Evolutionary conservation across 306 rosid genomes (phyloP).

Genomic region (Cicer arietinum): DNA sequence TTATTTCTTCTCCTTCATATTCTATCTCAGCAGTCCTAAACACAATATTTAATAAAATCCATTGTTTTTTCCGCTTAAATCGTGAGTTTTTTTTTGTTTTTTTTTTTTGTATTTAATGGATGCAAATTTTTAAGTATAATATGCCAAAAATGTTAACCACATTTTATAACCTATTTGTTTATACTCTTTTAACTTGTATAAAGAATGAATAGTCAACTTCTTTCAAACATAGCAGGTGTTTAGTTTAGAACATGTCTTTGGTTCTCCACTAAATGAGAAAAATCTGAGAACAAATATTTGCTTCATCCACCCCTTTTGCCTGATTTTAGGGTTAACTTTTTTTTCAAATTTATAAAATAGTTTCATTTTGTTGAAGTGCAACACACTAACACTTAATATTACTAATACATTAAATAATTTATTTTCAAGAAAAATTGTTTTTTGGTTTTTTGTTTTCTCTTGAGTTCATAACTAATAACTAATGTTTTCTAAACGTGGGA

Average conservation of each 20-base stretch:
- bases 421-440: neutral
- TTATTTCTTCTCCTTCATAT: no score
- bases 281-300: neutral
- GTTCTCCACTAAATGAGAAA: neutral
- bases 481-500: neutral
- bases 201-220: neutral
- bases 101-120: neutral
- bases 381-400: neutral
- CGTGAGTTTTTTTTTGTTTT: conserved; percentile 11
- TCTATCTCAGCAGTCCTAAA: no score
- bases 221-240: neutral
- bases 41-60: conserved; percentile 44
- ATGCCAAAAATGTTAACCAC: conserved; percentile 2
- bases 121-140: conserved; percentile 31
- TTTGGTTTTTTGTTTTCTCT: neutral
- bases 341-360: no score
- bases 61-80: conserved; percentile 63
- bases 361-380: no score
- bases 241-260: neutral
- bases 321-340: no score
- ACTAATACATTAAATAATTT: neutral
- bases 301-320: neutral
- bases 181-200: conserved; percentile 20
- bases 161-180: neutral
- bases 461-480: no score